Base-by-base conservation (phyloP, 2,329 filamentous ascomycete species). In the Simplicillium sp. region DNA sequence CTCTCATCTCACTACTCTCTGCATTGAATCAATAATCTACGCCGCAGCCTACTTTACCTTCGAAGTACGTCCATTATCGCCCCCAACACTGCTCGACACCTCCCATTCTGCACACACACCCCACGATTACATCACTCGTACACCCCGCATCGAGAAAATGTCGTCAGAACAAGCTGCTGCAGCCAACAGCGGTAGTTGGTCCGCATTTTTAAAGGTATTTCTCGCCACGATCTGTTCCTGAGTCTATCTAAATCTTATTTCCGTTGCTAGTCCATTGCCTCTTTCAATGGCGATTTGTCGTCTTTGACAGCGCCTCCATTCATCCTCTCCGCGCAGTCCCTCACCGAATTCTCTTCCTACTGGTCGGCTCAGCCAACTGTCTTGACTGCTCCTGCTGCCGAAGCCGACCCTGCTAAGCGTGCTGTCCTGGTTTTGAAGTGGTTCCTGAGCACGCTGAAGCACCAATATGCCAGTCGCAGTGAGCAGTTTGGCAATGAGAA, bases 401-500 rank as follows among this genome's bases (percentile, higher is more conserved):
- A 95, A 60, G 54, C 80, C 39, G 84, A 94, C 58, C 76, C 88
- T 1, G 78, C 84, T 53, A 92, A 87, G 68, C 80, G 90, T 46
- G 82, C 87, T 15, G 66, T 94, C 50, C 71, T 90, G 29, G 90
- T 97, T n/a, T 69, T 96, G 53, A 94, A 90, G 64, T 97, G 90
- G 90, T 97, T 96, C 67, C 67, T 97, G 41, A 89, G 81, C 55
- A 95, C 89, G 3, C 71, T 97, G 39, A 94, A 92, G 68, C 87
- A 94, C 63, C 87, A 94, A 59, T 80, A 82, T 54, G 76, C 77
- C 43, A 78, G 71, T 54, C 73, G 75, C 44, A 94, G 86, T 57
- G 89, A 96, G 51, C 68, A 80, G 52, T 80, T 73, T 48, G 88
- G 87, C 38, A 92, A 87, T 56, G 90, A 96, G 71, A 97, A 97